Percentiles rank a stretch among this genome's conserved stretches.
These are phyloP conservation scores for Exserohilum turcica DNA, from an alignment of 2,329 filamentous ascomycete species.

Conservation along the genomic window DNA sequence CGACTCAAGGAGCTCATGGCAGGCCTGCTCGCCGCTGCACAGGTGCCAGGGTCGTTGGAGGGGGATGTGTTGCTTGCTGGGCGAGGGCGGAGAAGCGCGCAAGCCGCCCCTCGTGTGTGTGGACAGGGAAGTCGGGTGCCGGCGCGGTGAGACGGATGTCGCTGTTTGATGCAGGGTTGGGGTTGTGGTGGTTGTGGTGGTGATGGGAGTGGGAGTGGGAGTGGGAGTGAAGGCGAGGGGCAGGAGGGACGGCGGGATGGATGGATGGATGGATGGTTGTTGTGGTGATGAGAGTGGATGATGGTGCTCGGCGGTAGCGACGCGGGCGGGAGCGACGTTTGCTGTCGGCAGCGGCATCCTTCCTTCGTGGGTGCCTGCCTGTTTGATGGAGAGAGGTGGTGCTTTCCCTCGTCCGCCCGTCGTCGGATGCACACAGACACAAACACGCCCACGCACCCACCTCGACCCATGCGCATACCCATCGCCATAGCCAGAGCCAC, in stretches of 20 bases:
- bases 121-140: neutral
- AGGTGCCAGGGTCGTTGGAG: slow-evolving; percentile 1
- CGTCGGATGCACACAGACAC: neutral
- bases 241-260: too few species aligned
- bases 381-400: slow-evolving; percentile 19
- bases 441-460: neutral
- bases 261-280: too few species aligned
- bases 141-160: neutral
- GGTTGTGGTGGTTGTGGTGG: too few species aligned
- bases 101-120: slow-evolving; percentile 10
- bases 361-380: slow-evolving; percentile 11
- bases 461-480: too few species aligned
- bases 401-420: slow-evolving; percentile 10
- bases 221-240: too few species aligned
- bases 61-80: neutral
- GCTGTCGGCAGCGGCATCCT: slow-evolving; percentile 27
- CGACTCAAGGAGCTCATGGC: slow-evolving; percentile 24
- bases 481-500: too few species aligned
- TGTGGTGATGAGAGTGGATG: too few species aligned
- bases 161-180: too few species aligned
- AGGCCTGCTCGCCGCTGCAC: slow-evolving; percentile 8
- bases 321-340: slow-evolving; percentile 29
- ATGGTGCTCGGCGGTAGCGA: neutral
- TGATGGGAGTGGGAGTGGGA: too few species aligned
- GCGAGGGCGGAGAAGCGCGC: slow-evolving; percentile 27